Evolutionary conservation across 176 grass and related monocot species (phyloP).

Genomic region (Aechmea fasciata): DNA sequence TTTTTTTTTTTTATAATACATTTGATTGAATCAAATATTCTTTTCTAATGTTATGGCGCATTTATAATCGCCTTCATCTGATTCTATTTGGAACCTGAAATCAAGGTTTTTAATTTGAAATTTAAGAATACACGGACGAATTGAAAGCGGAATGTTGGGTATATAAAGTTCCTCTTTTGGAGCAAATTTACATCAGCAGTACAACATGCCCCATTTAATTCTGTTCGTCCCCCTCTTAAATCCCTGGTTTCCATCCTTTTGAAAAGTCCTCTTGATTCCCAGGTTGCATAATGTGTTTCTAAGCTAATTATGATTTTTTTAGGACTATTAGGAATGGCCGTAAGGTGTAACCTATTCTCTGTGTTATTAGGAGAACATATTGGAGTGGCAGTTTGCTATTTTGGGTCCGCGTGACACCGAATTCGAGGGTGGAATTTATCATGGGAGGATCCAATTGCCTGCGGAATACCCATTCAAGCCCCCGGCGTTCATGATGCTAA

Average conservation of each 20-base stretch:
- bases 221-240: not conserved
- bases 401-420: conserved; percentile 73
- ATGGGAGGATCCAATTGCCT: conserved; percentile 88
- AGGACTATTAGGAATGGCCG: not conserved
- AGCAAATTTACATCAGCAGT: too few species aligned
- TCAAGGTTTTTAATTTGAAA: not conserved
- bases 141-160: not conserved
- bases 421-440: conserved; percentile 96
- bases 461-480: conserved; percentile 95
- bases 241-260: not conserved
- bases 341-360: not conserved
- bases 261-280: too few species aligned
- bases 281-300: not conserved
- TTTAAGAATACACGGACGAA: not conserved
- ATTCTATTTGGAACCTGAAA: not conserved
- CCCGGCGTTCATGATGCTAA: conserved; percentile 89
- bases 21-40: not conserved
- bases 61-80: not conserved
- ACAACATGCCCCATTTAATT: not conserved
- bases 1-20: not conserved
- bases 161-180: not conserved
- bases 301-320: conserved; percentile 4
- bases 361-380: conserved; percentile 72
- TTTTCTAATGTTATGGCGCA: not conserved
- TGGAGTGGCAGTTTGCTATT: conserved; percentile 99